Conservation (phyloP, 2,329 filamentous ascomycete species). For the Fusarium newnesense region DNA sequence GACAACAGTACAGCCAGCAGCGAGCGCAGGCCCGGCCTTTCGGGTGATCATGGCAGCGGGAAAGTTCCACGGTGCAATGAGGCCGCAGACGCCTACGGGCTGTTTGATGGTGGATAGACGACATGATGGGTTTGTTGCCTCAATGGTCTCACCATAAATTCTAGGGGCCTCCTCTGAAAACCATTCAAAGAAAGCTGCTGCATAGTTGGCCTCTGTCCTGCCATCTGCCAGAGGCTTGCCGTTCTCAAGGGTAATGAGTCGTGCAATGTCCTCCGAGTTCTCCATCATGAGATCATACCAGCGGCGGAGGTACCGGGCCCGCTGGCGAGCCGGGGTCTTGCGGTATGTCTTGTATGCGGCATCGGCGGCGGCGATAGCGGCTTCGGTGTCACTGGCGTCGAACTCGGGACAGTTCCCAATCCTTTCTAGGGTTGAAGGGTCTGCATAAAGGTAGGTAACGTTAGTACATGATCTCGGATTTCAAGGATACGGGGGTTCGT, state of each 20-base stretch:
- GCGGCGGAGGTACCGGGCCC: constrained; percentile 68
- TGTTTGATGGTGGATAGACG: constrained; percentile 53
- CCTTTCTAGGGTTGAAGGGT: constrained; percentile 75
- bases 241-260: constrained; percentile 76
- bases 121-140: constrained; percentile 68
- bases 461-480: constrained; percentile 13
- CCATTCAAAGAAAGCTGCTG: constrained; percentile 71
- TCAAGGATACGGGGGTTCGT: not conserved
- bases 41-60: constrained; percentile 63
- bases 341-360: constrained; percentile 67
- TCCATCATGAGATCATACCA: constrained; percentile 76
- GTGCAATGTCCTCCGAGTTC: constrained; percentile 73
- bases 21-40: constrained; percentile 65
- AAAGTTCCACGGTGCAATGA: constrained; percentile 65
- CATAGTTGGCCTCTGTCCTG: constrained; percentile 66
- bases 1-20: constrained; percentile 81
- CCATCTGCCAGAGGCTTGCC: constrained; percentile 74
- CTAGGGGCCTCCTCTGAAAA: constrained; percentile 73
- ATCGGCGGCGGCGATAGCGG: constrained; percentile 75
- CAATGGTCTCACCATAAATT: constrained; percentile 57
- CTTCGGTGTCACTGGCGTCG: constrained; percentile 72
- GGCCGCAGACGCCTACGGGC: constrained; percentile 49
- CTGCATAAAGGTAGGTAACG: constrained; percentile 50
- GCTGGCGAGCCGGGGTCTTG: constrained; percentile 68
- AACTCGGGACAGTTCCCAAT: constrained; percentile 81